phyloP scores from a whole-genome alignment of 2,329 filamentous ascomycete species.

The Helicocarpus griseus region DNA sequence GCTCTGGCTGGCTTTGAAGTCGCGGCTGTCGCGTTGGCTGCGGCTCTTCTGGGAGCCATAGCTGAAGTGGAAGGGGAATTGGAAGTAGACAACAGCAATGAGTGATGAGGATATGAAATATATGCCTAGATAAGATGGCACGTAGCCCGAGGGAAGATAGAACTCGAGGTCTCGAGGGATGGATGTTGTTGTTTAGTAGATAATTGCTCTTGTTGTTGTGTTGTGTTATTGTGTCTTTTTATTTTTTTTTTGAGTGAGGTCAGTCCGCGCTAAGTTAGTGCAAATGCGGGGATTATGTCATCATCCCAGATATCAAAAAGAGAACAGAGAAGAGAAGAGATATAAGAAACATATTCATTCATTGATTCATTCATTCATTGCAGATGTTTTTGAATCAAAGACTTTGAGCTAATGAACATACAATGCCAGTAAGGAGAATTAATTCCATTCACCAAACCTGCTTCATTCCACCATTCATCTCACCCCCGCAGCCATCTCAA shows the following conservation, averaged over 20 bases:
- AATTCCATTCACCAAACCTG: too few species aligned
- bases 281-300: slow-evolving; percentile 2
- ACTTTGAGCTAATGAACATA: too few species aligned
- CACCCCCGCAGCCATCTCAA: not conserved
- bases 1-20: slow-evolving; percentile 15
- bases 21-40: slow-evolving; percentile 17
- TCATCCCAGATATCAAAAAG: not conserved
- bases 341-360: not conserved
- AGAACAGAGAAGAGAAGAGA: not conserved
- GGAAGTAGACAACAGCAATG: not conserved
- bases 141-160: not conserved
- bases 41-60: slow-evolving; percentile 20
- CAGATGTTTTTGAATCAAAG: too few species aligned
- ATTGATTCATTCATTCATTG: too few species aligned
- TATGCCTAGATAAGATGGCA: not conserved
- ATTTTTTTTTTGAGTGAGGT: slow-evolving; percentile 1
- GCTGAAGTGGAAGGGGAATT: not conserved
- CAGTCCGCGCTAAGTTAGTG: not conserved
- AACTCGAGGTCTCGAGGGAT: not conserved
- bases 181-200: too few species aligned
- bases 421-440: too few species aligned
- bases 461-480: not conserved
- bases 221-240: not conserved
- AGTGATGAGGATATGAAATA: not conserved
- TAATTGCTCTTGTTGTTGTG: not conserved